Evolutionary conservation across 306 rosid species (phyloP), one percentile per base, ranked within the genome.

Genomic region (Prunus kanzakura): DNA sequence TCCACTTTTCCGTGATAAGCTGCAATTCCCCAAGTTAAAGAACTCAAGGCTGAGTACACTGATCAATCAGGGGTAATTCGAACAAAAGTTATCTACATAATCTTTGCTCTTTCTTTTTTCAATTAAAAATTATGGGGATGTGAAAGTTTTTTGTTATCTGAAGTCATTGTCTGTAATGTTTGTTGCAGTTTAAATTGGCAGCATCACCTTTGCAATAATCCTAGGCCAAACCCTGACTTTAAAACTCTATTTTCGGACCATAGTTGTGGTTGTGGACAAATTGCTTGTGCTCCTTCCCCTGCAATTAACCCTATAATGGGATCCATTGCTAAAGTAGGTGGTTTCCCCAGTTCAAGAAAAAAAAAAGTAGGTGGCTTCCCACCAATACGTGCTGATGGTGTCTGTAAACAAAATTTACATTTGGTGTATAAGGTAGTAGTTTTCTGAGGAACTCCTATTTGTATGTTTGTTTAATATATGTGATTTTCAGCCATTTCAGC

Each of bases 161-260:
- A 72, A 20, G 49, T 72, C 18, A 9, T 57, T 32, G 23, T 13
- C 11, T 73, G 23, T 43, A 60, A 4, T 61, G 54, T 7, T 73
- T 61, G 46, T 25, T 46, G 29, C 88, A 92, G 97, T 87, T 81
- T 92, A 82, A 88, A 89, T 81, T 92, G 97, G 97, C 97, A 92
- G 84, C 97, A 92, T 64, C 93, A 87, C 69, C 93, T 88, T 49
- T 92, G 97, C 82, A 87, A 84, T 78, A 89, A 82, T 56, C 93
- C 91, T 4, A 86, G 88, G 80, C 86, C 91, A 60, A 87, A 82
- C 86, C 93, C 97, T 49, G 96, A 92, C 80, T 87, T 89, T 70
- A 88, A 87, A 87, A 92, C 96, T 23, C 89, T 92, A 67, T 92
- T 92, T 80, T 90, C 84, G 77, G 96, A 89, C 79, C 97, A 89